These are phyloP conservation scores for Aspergillus luchuensis DNA, from an alignment of 2,329 filamentous ascomycete species.

Conservation along the genomic window DNA sequence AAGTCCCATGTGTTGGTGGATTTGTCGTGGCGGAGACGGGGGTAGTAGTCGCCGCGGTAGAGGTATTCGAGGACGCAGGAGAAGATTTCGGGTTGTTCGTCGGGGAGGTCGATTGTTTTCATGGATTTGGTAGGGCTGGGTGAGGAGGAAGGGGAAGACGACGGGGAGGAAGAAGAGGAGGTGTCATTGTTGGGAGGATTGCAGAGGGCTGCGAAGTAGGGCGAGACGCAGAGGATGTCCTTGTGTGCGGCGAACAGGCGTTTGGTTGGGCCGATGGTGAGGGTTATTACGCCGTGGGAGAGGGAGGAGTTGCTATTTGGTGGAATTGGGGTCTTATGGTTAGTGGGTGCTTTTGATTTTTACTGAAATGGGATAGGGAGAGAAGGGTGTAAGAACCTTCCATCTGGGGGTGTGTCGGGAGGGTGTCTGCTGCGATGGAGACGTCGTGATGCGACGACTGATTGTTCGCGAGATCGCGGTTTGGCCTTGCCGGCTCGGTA, in stretches of 20 bases:
- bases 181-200: constrained; percentile 47
- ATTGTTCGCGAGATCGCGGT: constrained; percentile 34
- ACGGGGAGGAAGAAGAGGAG: neutral
- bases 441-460: constrained; percentile 27
- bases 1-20: constrained; percentile 77
- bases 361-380: neutral
- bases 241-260: constrained; percentile 91
- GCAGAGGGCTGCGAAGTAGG: constrained; percentile 72
- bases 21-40: constrained; percentile 79
- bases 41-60: constrained; percentile 92
- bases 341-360: neutral
- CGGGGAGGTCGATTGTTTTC: constrained; percentile 64
- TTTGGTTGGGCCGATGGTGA: constrained; percentile 77
- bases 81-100: constrained; percentile 88
- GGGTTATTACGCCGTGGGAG: constrained; percentile 72
- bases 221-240: constrained; percentile 74
- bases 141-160: constrained; percentile 36
- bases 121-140: constrained; percentile 60
- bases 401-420: constrained; percentile 36
- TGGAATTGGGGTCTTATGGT: neutral
- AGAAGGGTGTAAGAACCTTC: constrained; percentile 27
- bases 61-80: constrained; percentile 88
- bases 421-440: constrained; percentile 32
- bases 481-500: constrained; percentile 47
- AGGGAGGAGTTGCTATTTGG: constrained; percentile 52